Conservation (phyloP, 2,329 filamentous ascomycete species). For the Sclerotinia sclerotiorum region DNA sequence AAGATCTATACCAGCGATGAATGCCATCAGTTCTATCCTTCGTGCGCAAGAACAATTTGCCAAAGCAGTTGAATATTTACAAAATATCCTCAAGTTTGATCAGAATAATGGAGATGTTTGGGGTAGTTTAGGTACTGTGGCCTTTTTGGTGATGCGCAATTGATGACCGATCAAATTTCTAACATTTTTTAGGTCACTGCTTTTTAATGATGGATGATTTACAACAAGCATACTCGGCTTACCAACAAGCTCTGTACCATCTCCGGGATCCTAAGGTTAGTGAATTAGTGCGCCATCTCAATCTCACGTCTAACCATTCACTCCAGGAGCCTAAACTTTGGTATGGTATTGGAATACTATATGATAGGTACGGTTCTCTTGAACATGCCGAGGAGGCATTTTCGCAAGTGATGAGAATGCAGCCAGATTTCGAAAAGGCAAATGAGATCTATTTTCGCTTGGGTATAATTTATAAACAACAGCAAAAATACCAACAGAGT, state of each 20-base stretch:
- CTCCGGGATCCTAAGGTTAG: conserved; percentile 85
- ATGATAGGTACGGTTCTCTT: conserved; percentile 92
- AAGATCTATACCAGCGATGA: conserved; percentile 89
- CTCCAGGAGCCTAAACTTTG: conserved; percentile 88
- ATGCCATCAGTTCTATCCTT: conserved; percentile 86
- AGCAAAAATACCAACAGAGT: conserved; percentile 89
- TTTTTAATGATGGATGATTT: conserved; percentile 98
- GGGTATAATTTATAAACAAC: conserved; percentile 99
- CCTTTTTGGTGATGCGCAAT: conserved; percentile 3
- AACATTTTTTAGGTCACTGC: conserved; percentile 71
- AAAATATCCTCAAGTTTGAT: conserved; percentile 88
- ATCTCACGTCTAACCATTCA: conserved; percentile 25
- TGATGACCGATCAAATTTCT: conserved; percentile 27
- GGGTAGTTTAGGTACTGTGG: conserved; percentile 79
- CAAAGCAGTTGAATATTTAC: conserved; percentile 89
- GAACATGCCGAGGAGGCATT: conserved; percentile 98
- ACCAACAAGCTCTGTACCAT: conserved; percentile 93
- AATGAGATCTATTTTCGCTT: conserved; percentile 99
- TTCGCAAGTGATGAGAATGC: conserved; percentile 98
- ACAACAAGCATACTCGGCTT: conserved; percentile 94
- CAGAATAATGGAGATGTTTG: conserved; percentile 89
- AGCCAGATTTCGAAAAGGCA: conserved; percentile 95
- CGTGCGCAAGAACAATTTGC: conserved; percentile 91
- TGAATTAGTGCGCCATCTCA: background rate
- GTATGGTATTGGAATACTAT: conserved; percentile 98